Base-by-base conservation (phyloP, 2,329 filamentous ascomycete species). In the Trichoderma sp. region DNA sequence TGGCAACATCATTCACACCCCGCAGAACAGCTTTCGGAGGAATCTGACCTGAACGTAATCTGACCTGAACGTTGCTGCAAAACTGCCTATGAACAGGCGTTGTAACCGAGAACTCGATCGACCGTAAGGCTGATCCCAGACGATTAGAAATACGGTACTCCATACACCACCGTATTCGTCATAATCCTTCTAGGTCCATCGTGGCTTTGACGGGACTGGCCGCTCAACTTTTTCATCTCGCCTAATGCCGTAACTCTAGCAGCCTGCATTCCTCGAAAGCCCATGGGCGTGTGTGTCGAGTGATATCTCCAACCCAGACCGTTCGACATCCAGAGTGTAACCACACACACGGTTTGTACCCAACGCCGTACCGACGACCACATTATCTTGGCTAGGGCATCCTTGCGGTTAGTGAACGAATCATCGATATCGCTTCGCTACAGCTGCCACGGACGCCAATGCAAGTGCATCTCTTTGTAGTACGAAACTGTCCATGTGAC, bases 401-500 rank as follows among this genome's bases (percentile, higher is more conserved):
- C 66, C 55, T 59, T 68, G 66, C 66, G 26, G 55, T 43, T 68
- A 47, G 26, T 20, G 34, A 34, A 61, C 36, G 20, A 47, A 61
- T 68, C 53, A 47, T 8, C 6, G 17, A 59, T 61, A 43, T 59
- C 13, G 50, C 55, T 59, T 47, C 26, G 55, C 39, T 20, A 68
- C 30, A 13, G 36, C 28, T 34, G 36, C 62, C 26, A 32, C 28
- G 39, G 17, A 59, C 20, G 36, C 66, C 28, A n/a, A 68, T 61
- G 66, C 66, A 68, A 28, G n/a, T 34, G 55, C 66, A 34, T 61
- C 55, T 61, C 26, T 8, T 23, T 17, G 50, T 68, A 17, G 36
- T 36, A 47, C 55, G 12, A 68, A 55, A n/a, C 23, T 15, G 66
- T n/a, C 53, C 66, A 68, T 61, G 66, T 68, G 66, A 68, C 66